A percentile compares a stretch with the other conserved stretches of the same genome.
Evolutionary conservation across 2,329 filamentous ascomycete species (phyloP).

Genomic region (Fusarium sp.): DNA sequence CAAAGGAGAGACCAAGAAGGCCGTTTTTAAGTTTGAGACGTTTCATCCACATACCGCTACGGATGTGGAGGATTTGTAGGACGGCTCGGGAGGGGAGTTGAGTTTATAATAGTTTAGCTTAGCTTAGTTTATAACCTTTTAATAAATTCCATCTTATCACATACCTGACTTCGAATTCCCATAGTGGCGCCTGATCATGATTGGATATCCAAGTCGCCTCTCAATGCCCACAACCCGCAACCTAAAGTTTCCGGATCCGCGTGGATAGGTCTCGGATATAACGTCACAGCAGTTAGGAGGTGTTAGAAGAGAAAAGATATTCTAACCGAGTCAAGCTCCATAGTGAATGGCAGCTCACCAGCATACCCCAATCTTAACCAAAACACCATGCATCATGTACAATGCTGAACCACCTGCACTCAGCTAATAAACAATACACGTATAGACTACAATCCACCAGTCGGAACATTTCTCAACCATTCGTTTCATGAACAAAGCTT

Average conservation of each 20-base stretch:
- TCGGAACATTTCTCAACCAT: background rate
- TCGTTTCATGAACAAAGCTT: conserved; percentile 11
- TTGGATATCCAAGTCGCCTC: background rate
- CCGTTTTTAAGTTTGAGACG: conserved; percentile 26
- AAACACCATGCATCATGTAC: background rate
- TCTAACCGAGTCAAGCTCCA: background rate
- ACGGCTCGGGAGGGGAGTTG: too few relatives aligned
- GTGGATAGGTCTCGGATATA: background rate
- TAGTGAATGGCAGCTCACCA: background rate
- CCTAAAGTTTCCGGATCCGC: background rate
- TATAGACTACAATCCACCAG: conserved; percentile 24
- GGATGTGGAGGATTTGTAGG: conserved; percentile 25
- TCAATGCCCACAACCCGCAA: background rate
- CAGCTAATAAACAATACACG: background rate
- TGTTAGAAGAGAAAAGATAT: background rate
- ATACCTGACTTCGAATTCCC: background rate
- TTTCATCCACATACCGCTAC: conserved; percentile 26
- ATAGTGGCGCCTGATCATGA: background rate
- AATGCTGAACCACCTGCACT: background rate
- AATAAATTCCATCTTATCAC: conserved; percentile 3
- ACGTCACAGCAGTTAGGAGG: background rate
- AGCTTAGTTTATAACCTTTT: background rate
- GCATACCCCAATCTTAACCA: background rate
- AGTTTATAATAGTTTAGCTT: background rate
- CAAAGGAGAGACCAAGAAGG: conserved; percentile 24